Conservation (phyloP, 345 rosid species). For the Eucalyptus microcorys region DNA sequence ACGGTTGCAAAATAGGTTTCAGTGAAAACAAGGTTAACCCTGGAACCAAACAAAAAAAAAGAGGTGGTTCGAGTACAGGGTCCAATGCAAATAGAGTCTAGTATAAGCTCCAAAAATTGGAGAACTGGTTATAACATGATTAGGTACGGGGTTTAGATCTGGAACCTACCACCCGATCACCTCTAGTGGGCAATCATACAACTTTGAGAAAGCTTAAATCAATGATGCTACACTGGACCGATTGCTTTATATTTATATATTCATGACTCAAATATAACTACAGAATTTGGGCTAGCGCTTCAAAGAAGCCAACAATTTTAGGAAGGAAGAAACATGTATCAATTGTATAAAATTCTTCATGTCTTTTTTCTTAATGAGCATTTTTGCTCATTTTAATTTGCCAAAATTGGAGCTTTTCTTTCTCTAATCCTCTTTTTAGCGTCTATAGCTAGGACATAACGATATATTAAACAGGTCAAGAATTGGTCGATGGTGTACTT, state of each 20-base stretch:
- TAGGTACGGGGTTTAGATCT: accelerated
- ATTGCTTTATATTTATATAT: not conserved
- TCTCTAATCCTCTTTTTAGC: not conserved
- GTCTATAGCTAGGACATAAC: not conserved
- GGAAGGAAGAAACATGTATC: not conserved
- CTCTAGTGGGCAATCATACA: not conserved
- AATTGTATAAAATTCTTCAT: not conserved
- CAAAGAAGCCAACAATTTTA: not conserved
- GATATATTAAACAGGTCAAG: not conserved
- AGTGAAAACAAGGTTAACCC: accelerated
- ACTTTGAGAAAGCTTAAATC: not conserved
- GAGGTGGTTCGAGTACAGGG: accelerated
- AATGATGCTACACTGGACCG: not conserved
- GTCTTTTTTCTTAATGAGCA: not conserved
- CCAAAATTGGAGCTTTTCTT: not conserved
- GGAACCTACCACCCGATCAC: no score
- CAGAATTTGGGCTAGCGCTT: not conserved
- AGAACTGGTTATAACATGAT: no score
- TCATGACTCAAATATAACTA: not conserved
- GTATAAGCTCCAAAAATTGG: no score
- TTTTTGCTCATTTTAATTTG: not conserved
- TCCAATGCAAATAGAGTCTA: accelerated
- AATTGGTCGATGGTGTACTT: not conserved
- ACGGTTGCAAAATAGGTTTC: no score
- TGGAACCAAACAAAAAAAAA: no score